Percentiles rank a stretch among this genome's conserved stretches.
phyloP scores from a whole-genome alignment of 768 basidiomycete genomes.

The Mycena chlorophos region DNA sequence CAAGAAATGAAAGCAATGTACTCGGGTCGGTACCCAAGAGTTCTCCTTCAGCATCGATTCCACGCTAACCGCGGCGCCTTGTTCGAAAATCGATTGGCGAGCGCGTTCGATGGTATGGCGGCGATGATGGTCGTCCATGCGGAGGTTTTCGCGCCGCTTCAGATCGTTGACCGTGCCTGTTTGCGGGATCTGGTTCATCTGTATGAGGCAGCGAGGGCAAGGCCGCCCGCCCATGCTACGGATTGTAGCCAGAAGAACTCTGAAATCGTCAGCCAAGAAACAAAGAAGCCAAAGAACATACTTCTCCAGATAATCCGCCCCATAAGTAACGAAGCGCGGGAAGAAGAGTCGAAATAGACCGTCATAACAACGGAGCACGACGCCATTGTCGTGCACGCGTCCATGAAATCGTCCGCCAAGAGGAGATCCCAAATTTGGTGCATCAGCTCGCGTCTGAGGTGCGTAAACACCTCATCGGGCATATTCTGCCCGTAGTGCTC shows the following conservation, averaged over 20 bases:
- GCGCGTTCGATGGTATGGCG: neutral
- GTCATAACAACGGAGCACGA: conserved; percentile 26
- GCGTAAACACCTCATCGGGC: neutral
- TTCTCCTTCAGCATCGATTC: neutral
- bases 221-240: conserved; percentile 20
- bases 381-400: conserved; percentile 25
- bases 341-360: conserved; percentile 23
- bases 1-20: neutral
- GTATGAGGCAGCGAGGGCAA: conserved; percentile 23
- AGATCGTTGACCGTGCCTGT: conserved; percentile 19
- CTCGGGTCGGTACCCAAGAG: neutral
- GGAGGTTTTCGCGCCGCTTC: neutral
- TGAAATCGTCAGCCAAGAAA: conserved; percentile 4
- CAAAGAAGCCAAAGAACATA: conserved; percentile 12
- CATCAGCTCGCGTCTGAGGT: conserved; percentile 24
- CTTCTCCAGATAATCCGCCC: conserved; percentile 34
- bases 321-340: conserved; percentile 28
- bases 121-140: conserved; percentile 3
- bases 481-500: neutral
- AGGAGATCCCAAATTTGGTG: conserved; percentile 26
- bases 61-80: neutral
- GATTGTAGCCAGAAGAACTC: conserved; percentile 20
- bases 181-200: conserved; percentile 10
- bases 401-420: conserved; percentile 25
- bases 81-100: neutral